A percentile compares a stretch with the other conserved stretches of the same genome.
Evolutionary conservation across 148 eudicot genomes (phyloP).

Genomic region (Fallopia convolvulus): DNA sequence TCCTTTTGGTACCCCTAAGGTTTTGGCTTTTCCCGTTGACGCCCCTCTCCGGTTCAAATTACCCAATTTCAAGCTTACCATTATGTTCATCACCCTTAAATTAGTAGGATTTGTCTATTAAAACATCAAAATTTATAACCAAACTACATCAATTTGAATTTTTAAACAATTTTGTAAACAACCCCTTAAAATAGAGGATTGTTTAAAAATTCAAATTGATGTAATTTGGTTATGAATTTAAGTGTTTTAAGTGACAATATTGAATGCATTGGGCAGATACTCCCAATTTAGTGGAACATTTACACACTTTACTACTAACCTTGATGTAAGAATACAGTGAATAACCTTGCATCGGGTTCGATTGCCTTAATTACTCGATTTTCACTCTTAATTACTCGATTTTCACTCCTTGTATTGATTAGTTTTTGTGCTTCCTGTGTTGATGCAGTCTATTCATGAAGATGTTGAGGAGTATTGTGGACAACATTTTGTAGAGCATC

Average conservation of each 20-base stretch:
- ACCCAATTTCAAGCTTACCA: too few species aligned
- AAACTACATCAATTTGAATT: too few species aligned
- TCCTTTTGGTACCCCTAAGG: too few species aligned
- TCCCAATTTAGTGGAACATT: conserved; percentile 78
- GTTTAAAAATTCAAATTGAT: too few species aligned
- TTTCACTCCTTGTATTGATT: not conserved
- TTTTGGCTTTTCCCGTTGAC: too few species aligned
- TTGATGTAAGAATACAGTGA: not conserved
- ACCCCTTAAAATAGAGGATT: too few species aligned
- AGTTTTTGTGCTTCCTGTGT: conserved; percentile 37
- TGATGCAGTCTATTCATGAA: conserved; percentile 76
- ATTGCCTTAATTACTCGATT: conserved; percentile 9
- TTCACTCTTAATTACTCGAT: not conserved
- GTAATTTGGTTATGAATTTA: too few species aligned
- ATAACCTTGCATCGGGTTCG: not conserved
- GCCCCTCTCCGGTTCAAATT: too few species aligned
- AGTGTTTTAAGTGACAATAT: conserved; percentile 43
- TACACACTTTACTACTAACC: conserved; percentile 42
- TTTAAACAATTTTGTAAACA: too few species aligned
- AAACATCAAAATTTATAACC: too few species aligned
- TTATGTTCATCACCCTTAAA: too few species aligned
- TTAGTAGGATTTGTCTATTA: too few species aligned
- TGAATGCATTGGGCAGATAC: conserved; percentile 41
- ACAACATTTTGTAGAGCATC: conserved; percentile 27
- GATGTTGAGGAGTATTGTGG: conserved; percentile 83